A percentile compares a stretch with the other conserved stretches of the same genome.
Evolutionary conservation across 371 early-diverging fungal species (phyloP).

Genomic region (Mycotypha africana): DNA sequence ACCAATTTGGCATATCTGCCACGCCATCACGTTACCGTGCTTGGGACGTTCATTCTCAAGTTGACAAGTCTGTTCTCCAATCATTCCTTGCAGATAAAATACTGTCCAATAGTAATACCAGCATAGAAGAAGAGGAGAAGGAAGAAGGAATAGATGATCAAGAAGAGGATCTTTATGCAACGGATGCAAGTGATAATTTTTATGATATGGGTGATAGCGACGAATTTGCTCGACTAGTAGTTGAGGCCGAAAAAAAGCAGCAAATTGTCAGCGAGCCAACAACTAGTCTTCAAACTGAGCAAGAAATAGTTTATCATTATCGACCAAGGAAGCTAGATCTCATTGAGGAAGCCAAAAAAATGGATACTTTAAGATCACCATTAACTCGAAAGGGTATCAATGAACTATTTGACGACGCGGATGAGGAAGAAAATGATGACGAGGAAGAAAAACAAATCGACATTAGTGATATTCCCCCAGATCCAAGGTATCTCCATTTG

Average conservation of each 20-base stretch:
- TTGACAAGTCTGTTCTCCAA: constrained; percentile 13
- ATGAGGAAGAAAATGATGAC: no score
- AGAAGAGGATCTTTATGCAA: no score
- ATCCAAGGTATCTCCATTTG: constrained; percentile 3
- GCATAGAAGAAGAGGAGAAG: neutral
- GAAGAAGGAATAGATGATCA: no score
- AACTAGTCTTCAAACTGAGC: constrained; percentile 1
- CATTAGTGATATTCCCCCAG: constrained; percentile 24
- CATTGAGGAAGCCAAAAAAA: constrained; percentile 7
- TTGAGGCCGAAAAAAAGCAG: neutral
- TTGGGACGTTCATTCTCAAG: constrained; percentile 3
- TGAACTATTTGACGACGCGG: no score
- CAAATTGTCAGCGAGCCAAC: neutral
- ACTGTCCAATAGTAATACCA: neutral
- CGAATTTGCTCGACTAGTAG: no score
- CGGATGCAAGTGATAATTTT: no score
- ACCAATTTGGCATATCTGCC: constrained; percentile 13
- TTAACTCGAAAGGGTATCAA: no score
- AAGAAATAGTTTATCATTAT: no score
- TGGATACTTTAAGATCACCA: no score
- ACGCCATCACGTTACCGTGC: constrained; percentile 16
- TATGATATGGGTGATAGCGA: constrained; percentile 15
- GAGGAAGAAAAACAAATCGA: constrained; percentile 8
- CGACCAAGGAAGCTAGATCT: constrained; percentile 23
- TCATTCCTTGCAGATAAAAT: neutral